Conservation (phyloP, 441 rosid genomes). For the Euphorbia neoarborescens region DNA sequence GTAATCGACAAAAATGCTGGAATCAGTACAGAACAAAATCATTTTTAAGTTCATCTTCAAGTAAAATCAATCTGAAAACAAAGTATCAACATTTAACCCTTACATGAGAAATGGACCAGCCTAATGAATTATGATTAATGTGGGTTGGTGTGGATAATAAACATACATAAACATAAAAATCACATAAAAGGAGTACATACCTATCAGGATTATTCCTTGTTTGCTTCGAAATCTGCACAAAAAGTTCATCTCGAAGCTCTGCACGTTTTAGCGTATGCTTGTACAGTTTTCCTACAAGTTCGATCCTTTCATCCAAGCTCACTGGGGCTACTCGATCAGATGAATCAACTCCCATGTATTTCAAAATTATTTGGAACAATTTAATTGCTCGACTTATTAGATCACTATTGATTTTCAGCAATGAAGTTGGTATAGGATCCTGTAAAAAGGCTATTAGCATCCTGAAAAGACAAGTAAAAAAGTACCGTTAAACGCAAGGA, state of each 20-base stretch:
- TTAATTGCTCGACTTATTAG: slow-evolving; percentile 78
- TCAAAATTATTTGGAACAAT: slow-evolving; percentile 70
- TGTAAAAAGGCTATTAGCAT: slow-evolving; percentile 28
- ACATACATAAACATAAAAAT: neutral
- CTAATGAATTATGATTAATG: neutral
- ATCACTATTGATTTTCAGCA: slow-evolving; percentile 76
- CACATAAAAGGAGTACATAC: slow-evolving; percentile 21
- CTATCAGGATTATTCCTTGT: slow-evolving; percentile 89
- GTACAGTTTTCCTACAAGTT: slow-evolving; percentile 71
- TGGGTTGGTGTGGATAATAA: neutral
- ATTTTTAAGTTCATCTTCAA: neutral
- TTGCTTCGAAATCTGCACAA: slow-evolving; percentile 92
- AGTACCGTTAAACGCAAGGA: neutral
- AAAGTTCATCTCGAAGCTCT: slow-evolving; percentile 94
- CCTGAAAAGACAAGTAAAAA: slow-evolving; percentile 8
- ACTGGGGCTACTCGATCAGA: slow-evolving; percentile 63
- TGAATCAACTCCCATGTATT: slow-evolving; percentile 90
- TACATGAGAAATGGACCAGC: neutral
- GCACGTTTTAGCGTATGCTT: slow-evolving; percentile 84
- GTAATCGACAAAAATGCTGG: slow-evolving; percentile 17
- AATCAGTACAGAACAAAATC: slow-evolving; percentile 7
- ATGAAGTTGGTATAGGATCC: slow-evolving; percentile 95
- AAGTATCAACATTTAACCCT: neutral
- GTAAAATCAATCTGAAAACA: slow-evolving; percentile 5
- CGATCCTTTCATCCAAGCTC: slow-evolving; percentile 74